A percentile compares a stretch with the other conserved stretches of the same genome.
phyloP scores from a whole-genome alignment of 1,139 yeast species.

The Taiozyma sp. region DNA sequence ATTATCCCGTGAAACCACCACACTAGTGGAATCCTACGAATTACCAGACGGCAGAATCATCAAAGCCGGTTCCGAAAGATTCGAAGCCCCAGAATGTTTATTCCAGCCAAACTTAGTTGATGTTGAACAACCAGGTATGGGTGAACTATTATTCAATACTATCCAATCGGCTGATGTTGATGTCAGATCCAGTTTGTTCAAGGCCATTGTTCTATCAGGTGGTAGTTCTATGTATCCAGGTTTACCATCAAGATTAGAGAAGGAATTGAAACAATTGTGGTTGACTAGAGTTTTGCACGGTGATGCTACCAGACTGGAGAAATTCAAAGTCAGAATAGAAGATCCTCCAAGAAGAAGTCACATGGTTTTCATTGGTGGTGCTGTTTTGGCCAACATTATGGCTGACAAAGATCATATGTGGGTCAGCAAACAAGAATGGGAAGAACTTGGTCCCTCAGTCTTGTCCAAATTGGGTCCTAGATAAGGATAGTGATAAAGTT shows the following conservation, averaged over 20 bases:
- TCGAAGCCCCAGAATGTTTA: constrained; percentile 96
- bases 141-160: constrained; percentile 87
- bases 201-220: constrained; percentile 92
- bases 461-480: constrained; percentile 92
- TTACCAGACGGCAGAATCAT: constrained; percentile 95
- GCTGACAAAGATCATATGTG: constrained; percentile 98
- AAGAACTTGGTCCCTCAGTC: constrained; percentile 87
- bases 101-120: constrained; percentile 98
- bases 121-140: constrained; percentile 95
- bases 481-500: constrained; percentile 30
- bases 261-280: constrained; percentile 96
- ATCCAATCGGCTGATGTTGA: constrained; percentile 95
- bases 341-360: constrained; percentile 99
- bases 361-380: constrained; percentile 99
- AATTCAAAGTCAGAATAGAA: constrained; percentile 94
- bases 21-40: constrained; percentile 86
- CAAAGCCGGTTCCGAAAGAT: constrained; percentile 92
- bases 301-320: constrained; percentile 81
- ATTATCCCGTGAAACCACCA: constrained; percentile 89
- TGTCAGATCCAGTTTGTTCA: constrained; percentile 80
- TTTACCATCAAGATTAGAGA: constrained; percentile 90
- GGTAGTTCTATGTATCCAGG: constrained; percentile 99
- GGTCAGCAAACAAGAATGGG: constrained; percentile 96
- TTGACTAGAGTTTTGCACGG: constrained; percentile 81
- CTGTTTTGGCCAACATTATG: constrained; percentile 96